Conservation (phyloP, 768 basidiomycete genomes). For the Collybiopsis luxurians region DNA sequence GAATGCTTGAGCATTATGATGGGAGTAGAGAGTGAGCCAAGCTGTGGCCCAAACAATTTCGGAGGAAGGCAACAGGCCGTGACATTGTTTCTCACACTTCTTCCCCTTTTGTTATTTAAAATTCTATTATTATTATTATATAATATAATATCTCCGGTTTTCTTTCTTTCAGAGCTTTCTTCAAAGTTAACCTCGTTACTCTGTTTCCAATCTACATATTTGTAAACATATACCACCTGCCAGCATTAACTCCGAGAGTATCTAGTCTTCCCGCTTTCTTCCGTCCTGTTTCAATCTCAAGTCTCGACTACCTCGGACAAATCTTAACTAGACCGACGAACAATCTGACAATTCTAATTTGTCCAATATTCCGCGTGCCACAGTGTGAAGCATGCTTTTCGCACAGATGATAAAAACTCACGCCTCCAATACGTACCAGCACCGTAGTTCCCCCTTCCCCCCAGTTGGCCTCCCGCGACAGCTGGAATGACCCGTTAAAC, state of each 20-base stretch:
- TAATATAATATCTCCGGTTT: too few species aligned
- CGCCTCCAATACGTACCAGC: background rate
- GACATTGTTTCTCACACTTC: background rate
- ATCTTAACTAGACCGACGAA: too few species aligned
- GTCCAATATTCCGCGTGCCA: too few species aligned
- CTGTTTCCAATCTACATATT: background rate
- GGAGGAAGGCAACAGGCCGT: background rate
- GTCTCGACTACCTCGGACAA: background rate
- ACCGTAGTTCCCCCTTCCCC: background rate
- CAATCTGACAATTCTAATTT: too few species aligned
- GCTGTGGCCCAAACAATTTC: constrained; percentile 7
- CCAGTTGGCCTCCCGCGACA: background rate
- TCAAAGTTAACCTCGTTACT: background rate
- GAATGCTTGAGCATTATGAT: constrained; percentile 8
- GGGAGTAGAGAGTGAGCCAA: constrained; percentile 4
- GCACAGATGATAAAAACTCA: background rate
- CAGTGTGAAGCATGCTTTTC: background rate
- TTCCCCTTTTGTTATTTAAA: background rate
- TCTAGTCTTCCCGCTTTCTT: background rate
- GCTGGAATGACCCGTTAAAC: background rate
- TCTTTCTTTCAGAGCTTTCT: too few species aligned
- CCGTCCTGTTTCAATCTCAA: too few species aligned
- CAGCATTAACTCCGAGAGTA: background rate
- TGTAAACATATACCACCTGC: background rate
- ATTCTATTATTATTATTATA: background rate